These are phyloP conservation scores for Pisolithus thermaeus DNA, from an alignment of 1,284 basidiomycete genomes.

Conservation along the genomic window DNA sequence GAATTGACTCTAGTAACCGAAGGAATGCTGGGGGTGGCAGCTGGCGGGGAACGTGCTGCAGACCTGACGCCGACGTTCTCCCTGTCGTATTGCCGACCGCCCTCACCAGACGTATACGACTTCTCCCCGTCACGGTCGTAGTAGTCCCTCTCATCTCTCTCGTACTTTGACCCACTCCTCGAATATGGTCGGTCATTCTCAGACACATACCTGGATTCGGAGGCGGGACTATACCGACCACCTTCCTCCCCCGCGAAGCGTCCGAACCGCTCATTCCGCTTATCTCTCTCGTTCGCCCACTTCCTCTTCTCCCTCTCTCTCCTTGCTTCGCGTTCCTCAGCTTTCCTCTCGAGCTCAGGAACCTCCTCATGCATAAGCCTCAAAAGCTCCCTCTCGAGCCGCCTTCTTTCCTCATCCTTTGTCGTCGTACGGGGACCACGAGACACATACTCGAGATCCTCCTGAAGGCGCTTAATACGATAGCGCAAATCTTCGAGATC, in stretches of 20 bases:
- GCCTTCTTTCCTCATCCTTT: constrained; percentile 84
- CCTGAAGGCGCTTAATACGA: constrained; percentile 83
- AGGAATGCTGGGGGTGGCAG: constrained; percentile 42
- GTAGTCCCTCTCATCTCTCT: constrained; percentile 30
- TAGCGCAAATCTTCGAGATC: constrained; percentile 89
- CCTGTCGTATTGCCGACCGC: constrained; percentile 30
- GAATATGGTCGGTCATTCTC: constrained; percentile 36
- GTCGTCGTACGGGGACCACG: constrained; percentile 69
- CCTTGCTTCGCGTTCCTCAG: constrained; percentile 76
- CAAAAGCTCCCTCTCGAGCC: constrained; percentile 86
- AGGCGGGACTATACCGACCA: constrained; percentile 31
- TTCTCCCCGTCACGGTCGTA: constrained; percentile 19
- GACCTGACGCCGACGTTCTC: constrained; percentile 9
- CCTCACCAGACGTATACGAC: constrained; percentile 22
- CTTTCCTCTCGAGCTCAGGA: constrained; percentile 84
- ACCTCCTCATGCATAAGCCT: constrained; percentile 87
- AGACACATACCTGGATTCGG: constrained; percentile 34
- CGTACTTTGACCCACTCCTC: constrained; percentile 32
- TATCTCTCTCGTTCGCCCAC: constrained; percentile 76
- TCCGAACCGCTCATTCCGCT: constrained; percentile 77
- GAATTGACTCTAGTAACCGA: constrained; percentile 31
- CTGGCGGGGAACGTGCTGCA: constrained; percentile 45
- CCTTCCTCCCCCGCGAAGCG: constrained; percentile 53
- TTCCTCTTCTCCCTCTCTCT: constrained; percentile 75
- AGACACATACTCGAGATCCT: constrained; percentile 91